phyloP scores from a whole-genome alignment of 1,139 yeast species.

The Kurtzmaniella natalensis region DNA sequence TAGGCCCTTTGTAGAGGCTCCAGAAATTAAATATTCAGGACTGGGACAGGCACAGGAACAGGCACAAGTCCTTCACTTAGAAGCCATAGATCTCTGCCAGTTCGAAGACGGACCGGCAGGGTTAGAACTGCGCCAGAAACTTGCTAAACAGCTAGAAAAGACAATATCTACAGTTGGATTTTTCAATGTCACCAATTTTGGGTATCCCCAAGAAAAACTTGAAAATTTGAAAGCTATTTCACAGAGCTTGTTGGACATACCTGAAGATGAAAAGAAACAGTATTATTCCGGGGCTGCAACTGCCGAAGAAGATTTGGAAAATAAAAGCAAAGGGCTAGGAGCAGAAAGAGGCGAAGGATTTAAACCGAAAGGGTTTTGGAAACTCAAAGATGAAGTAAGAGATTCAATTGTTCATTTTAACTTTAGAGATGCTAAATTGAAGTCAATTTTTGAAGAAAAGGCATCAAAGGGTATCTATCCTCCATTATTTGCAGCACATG shows the following conservation, averaged over 20 bases:
- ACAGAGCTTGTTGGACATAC: conserved; percentile 34
- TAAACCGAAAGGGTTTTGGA: conserved; percentile 45
- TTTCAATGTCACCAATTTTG: conserved; percentile 38
- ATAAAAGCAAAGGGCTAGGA: conserved; percentile 20
- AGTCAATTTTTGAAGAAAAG: conserved; percentile 16
- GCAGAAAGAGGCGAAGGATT: conserved; percentile 45
- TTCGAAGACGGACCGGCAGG: conserved; percentile 32
- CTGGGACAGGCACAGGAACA: conserved; percentile 10
- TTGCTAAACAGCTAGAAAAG: conserved; percentile 31
- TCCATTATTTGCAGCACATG: conserved; percentile 27
- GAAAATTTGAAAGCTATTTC: conserved; percentile 32
- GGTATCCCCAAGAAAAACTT: conserved; percentile 23
- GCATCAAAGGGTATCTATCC: conserved; percentile 24
- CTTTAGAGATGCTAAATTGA: conserved; percentile 30
- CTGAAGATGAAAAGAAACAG: conserved; percentile 36
- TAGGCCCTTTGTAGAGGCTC: conserved; percentile 30
- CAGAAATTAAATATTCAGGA: conserved; percentile 3
- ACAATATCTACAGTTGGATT: conserved; percentile 43
- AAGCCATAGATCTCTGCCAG: conserved; percentile 32
- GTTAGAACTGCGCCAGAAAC: conserved; percentile 17
- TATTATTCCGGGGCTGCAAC: conserved; percentile 36
- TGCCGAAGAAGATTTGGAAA: conserved; percentile 23
- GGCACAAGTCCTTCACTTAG: conserved; percentile 24
- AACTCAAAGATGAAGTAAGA: conserved; percentile 31
- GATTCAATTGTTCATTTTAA: conserved; percentile 42